Evolutionary conservation across 805 yeast genomes (phyloP).

Genomic region (Saturnispora hagleri): DNA sequence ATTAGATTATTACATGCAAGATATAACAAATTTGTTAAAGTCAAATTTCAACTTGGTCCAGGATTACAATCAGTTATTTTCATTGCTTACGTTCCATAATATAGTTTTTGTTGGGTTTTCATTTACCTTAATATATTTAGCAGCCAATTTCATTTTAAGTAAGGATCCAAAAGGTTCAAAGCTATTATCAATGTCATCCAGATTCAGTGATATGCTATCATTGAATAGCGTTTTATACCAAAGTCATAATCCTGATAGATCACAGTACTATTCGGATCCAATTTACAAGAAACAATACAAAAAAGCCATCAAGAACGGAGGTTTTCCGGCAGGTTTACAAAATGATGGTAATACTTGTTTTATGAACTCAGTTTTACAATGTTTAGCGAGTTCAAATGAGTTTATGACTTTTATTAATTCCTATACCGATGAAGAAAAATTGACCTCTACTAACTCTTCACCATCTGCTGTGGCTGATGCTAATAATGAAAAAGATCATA

Average conservation of each 20-base stretch:
- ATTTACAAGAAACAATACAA: constrained; percentile 14
- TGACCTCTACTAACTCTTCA: background rate
- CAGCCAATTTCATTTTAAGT: background rate
- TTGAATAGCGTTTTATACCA: constrained; percentile 8
- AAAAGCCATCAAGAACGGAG: constrained; percentile 51
- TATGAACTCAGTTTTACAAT: constrained; percentile 84
- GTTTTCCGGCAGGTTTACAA: constrained; percentile 72
- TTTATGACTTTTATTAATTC: constrained; percentile 47
- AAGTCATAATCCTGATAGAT: constrained; percentile 8
- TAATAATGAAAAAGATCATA: constrained; percentile 8
- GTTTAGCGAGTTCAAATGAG: constrained; percentile 64
- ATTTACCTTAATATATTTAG: constrained; percentile 3
- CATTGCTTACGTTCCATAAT: background rate
- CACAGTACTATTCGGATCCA: constrained; percentile 5
- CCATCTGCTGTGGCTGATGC: background rate
- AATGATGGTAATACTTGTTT: constrained; percentile 94
- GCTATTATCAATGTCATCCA: constrained; percentile 6
- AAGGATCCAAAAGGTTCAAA: background rate
- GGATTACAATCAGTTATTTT: background rate
- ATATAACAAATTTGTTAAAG: background rate
- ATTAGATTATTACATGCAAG: background rate
- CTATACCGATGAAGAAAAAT: constrained; percentile 9
- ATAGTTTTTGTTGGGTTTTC: background rate
- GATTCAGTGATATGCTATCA: constrained; percentile 11
- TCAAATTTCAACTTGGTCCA: background rate